These are phyloP conservation scores for Emmonsiellopsis sp. DNA, from an alignment of 2,329 filamentous ascomycete genomes.

Conservation along the genomic window DNA sequence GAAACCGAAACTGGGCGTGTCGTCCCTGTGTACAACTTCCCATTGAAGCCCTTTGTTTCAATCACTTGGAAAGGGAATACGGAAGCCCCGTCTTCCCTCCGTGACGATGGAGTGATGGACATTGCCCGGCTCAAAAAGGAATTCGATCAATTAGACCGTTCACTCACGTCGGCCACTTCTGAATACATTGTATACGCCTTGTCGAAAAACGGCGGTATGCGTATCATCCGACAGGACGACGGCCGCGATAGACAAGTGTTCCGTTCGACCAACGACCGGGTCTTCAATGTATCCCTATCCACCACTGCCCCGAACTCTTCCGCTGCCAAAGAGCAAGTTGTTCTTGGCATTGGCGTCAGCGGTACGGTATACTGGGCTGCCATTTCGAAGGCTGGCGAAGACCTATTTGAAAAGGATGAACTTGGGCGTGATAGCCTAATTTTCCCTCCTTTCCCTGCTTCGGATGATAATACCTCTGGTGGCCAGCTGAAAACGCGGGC, in stretches of 20 bases:
- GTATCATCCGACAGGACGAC: conserved; percentile 89
- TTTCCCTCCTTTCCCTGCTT: conserved; percentile 74
- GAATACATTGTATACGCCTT: conserved; percentile 92
- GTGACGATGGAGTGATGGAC: conserved; percentile 75
- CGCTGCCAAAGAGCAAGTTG: conserved; percentile 60
- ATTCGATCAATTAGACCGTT: conserved; percentile 94
- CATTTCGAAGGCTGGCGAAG: conserved; percentile 66
- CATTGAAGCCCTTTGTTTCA: conserved; percentile 91
- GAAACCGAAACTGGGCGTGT: conserved; percentile 58
- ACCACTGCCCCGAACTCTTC: conserved; percentile 49
- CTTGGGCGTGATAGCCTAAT: conserved; percentile 81
- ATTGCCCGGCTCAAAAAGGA: conserved; percentile 94
- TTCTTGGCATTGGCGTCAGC: conserved; percentile 87
- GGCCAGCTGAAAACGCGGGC: conserved; percentile 93
- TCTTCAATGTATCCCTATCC: conserved; percentile 87
- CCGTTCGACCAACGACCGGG: conserved; percentile 80
- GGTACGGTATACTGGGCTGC: conserved; percentile 95
- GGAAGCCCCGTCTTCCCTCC: conserved; percentile 53
- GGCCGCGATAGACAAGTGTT: conserved; percentile 89
- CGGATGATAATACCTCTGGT: conserved; percentile 83
- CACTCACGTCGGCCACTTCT: conserved; percentile 78
- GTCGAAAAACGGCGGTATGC: conserved; percentile 83
- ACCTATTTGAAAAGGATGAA: conserved; percentile 67
- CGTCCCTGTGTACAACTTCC: conserved; percentile 86
- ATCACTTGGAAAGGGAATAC: conserved; percentile 54